These are phyloP conservation scores for Waitea zeae DNA, from an alignment of 1,284 basidiomycete species.

Conservation along the genomic window DNA sequence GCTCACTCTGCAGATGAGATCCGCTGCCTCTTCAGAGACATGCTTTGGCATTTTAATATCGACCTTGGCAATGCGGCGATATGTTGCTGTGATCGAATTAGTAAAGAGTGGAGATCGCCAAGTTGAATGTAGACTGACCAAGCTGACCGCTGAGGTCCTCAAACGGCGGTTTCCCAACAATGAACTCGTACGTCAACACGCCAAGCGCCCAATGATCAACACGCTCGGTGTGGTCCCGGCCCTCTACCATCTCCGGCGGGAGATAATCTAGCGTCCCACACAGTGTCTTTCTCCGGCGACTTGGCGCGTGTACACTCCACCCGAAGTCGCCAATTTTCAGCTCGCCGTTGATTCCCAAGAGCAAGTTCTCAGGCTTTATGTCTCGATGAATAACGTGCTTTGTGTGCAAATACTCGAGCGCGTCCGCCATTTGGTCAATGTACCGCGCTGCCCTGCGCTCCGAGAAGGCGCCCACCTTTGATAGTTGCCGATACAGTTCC, in stretches of 20 bases:
- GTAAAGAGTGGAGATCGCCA: neutral
- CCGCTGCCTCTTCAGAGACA: conserved; percentile 48
- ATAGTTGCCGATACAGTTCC: conserved; percentile 91
- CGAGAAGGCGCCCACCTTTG: conserved; percentile 72
- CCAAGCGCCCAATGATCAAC: conserved; percentile 97
- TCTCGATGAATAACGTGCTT: conserved; percentile 99
- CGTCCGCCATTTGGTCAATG: conserved; percentile 97
- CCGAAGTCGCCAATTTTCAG: conserved; percentile 99
- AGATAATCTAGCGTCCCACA: conserved; percentile 96
- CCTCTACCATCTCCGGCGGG: conserved; percentile 97
- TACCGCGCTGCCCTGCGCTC: conserved; percentile 82
- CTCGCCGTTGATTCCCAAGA: conserved; percentile 91
- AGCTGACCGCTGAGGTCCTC: conserved; percentile 70
- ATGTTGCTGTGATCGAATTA: conserved; percentile 43
- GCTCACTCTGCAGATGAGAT: conserved; percentile 42
- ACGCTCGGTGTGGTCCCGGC: conserved; percentile 70
- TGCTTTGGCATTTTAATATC: conserved; percentile 62
- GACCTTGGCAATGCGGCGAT: conserved; percentile 70
- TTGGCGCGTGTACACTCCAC: conserved; percentile 96
- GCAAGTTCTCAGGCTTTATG: conserved; percentile 96
- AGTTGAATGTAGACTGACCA: conserved; percentile 25
- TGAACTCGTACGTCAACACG: conserved; percentile 90
- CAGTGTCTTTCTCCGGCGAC: conserved; percentile 75
- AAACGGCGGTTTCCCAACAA: conserved; percentile 87
- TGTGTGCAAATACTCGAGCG: conserved; percentile 78